phyloP scores from a whole-genome alignment of 2,329 filamentous ascomycete species.

The Diaporthe longicolla region DNA sequence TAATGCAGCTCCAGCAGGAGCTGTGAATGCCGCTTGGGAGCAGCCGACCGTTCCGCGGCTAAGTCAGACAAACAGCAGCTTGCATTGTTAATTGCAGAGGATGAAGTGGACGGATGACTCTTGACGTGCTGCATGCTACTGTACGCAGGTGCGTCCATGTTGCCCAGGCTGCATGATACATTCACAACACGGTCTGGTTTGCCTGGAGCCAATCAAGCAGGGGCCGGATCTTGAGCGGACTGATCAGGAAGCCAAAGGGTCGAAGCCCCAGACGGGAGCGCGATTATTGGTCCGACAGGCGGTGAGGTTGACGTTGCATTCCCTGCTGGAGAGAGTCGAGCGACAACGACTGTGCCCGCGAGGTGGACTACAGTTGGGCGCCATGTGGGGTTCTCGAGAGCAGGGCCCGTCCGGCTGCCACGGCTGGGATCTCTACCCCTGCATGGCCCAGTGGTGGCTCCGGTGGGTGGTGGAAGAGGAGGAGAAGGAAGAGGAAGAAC shows the following conservation, averaged over 20 bases:
- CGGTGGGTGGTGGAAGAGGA: not conserved
- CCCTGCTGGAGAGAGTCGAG: conserved; percentile 39
- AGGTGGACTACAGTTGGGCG: conserved; percentile 36
- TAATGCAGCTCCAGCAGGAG: conserved; percentile 14
- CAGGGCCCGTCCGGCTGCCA: conserved; percentile 32
- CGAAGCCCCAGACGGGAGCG: conserved; percentile 17
- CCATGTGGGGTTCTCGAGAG: conserved; percentile 20
- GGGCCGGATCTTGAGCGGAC: conserved; percentile 1
- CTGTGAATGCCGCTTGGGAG: not conserved
- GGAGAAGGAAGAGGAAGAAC: conserved; percentile 7
- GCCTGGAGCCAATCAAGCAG: conserved; percentile 25
- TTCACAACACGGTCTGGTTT: not conserved
- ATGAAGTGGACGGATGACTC: conserved; percentile 3
- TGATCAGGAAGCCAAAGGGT: conserved; percentile 23
- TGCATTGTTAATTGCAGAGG: not conserved
- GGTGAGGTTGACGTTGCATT: conserved; percentile 38
- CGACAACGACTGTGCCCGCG: conserved; percentile 29
- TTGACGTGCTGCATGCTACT: not conserved
- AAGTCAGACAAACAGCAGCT: not conserved
- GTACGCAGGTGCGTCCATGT: not conserved
- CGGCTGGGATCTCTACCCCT: conserved; percentile 34
- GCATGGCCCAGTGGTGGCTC: not conserved
- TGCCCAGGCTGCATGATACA: conserved; percentile 13
- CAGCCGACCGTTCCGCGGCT: conserved; percentile 6
- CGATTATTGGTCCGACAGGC: conserved; percentile 43